Percentiles rank a stretch among this genome's conserved stretches.
Evolutionary conservation across 345 rosid species (phyloP).

Genomic region (Populus simonii): DNA sequence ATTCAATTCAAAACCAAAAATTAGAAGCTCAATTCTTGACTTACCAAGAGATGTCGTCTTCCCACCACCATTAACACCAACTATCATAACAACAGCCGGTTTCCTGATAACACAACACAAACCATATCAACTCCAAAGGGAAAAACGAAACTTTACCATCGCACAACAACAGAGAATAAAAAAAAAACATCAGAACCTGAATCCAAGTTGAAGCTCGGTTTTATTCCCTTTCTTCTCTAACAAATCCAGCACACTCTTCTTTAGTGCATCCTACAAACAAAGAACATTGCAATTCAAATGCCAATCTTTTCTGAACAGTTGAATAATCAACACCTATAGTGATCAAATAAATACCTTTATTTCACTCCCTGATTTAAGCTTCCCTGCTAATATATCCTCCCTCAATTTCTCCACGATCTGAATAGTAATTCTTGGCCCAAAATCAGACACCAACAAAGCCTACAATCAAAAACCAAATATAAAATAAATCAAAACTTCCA

Average conservation of each 20-base stretch:
- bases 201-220: constrained; percentile 84
- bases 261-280: constrained; percentile 67
- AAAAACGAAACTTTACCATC: background rate
- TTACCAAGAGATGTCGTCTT: constrained; percentile 97
- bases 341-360: constrained; percentile 54
- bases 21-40: constrained; percentile 6
- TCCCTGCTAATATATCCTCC: constrained; percentile 75
- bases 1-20: background rate
- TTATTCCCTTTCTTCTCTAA: constrained; percentile 61
- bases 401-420: constrained; percentile 85
- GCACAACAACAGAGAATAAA: background rate
- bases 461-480: constrained; percentile 18
- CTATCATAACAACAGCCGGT: constrained; percentile 86
- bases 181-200: constrained; percentile 43
- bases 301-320: background rate
- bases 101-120: constrained; percentile 45
- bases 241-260: constrained; percentile 68
- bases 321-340: background rate
- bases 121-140: constrained; percentile 11
- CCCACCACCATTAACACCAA: constrained; percentile 95
- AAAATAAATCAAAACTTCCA: background rate
- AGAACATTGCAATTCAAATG: background rate
- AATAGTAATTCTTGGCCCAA: constrained; percentile 83
- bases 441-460: constrained; percentile 88
- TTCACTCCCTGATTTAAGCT: constrained; percentile 84